Percentiles rank a stretch among this genome's conserved stretches.
Conservation (phyloP, 1,284 basidiomycete genomes). For the Cryptococcus wingfieldii region DNA sequence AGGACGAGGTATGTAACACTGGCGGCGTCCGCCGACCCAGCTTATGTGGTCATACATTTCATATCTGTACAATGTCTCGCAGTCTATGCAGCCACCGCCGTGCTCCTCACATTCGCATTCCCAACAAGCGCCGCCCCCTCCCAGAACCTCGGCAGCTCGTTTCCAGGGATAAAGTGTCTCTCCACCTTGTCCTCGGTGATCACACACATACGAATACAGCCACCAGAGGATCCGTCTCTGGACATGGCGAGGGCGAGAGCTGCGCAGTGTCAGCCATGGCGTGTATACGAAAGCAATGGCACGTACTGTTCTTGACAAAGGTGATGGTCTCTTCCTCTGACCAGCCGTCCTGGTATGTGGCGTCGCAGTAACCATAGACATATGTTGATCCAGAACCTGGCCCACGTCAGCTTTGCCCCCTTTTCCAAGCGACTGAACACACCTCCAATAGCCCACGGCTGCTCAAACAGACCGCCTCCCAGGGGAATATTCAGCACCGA, state of each 20-base stretch:
- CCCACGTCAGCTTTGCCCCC: constrained; percentile 10
- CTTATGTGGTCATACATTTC: neutral
- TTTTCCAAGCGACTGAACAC: constrained; percentile 27
- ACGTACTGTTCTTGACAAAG: constrained; percentile 93
- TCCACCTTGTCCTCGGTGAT: constrained; percentile 91
- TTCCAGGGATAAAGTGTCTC: constrained; percentile 89
- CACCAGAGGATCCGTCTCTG: constrained; percentile 95
- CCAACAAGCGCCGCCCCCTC: constrained; percentile 44
- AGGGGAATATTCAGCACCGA: constrained; percentile 95
- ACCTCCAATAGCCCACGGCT: constrained; percentile 97
- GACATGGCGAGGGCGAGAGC: constrained; percentile 95
- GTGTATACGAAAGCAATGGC: neutral
- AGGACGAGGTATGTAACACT: too few species aligned
- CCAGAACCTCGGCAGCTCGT: constrained; percentile 66
- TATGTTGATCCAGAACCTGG: constrained; percentile 92
- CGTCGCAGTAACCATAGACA: constrained; percentile 98
- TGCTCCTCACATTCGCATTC: neutral
- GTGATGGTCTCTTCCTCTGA: constrained; percentile 81
- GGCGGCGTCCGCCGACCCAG: too few species aligned
- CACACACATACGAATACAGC: constrained; percentile 94
- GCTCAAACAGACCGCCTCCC: constrained; percentile 87
- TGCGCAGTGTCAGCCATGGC: constrained; percentile 38
- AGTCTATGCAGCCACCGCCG: neutral
- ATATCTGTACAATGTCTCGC: neutral
- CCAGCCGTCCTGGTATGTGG: constrained; percentile 96